A percentile compares a stretch with the other conserved stretches of the same genome.
phyloP scores from a whole-genome alignment of 2,329 filamentous ascomycete genomes.

The Colletotrichum orbiculare region DNA sequence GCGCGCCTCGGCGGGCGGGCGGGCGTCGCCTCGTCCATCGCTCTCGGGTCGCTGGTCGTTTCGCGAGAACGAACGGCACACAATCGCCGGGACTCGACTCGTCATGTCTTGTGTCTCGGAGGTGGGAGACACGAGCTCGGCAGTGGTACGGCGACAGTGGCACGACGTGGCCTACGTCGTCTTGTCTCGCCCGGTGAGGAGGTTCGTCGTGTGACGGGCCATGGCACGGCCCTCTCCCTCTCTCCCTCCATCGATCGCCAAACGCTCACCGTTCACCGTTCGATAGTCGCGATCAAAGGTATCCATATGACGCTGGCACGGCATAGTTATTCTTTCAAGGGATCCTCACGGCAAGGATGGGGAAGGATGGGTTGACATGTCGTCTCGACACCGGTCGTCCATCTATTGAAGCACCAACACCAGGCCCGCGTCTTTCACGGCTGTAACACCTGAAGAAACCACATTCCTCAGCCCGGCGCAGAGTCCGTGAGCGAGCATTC shows the following conservation, averaged over 20 bases:
- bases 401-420: background rate
- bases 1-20: no score
- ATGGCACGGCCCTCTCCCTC: slow-evolving; percentile 4
- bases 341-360: no score
- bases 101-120: slow-evolving; percentile 13
- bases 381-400: background rate
- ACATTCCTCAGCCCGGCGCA: slow-evolving; percentile 1
- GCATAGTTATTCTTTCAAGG: no score
- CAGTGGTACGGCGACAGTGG: background rate
- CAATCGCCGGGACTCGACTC: slow-evolving; percentile 5
- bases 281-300: background rate
- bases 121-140: background rate
- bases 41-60: background rate
- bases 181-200: slow-evolving; percentile 1
- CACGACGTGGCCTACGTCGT: no score
- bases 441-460: background rate
- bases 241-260: slow-evolving; percentile 6
- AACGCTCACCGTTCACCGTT: slow-evolving; percentile 15
- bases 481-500: background rate
- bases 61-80: slow-evolving; percentile 8
- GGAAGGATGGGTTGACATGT: background rate
- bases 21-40: background rate
- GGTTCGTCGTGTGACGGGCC: slow-evolving; percentile 4
- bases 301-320: background rate
- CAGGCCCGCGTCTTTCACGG: no score